phyloP scores from a whole-genome alignment of 2,329 filamentous ascomycete genomes.

The Neocucurbitaria cava region DNA sequence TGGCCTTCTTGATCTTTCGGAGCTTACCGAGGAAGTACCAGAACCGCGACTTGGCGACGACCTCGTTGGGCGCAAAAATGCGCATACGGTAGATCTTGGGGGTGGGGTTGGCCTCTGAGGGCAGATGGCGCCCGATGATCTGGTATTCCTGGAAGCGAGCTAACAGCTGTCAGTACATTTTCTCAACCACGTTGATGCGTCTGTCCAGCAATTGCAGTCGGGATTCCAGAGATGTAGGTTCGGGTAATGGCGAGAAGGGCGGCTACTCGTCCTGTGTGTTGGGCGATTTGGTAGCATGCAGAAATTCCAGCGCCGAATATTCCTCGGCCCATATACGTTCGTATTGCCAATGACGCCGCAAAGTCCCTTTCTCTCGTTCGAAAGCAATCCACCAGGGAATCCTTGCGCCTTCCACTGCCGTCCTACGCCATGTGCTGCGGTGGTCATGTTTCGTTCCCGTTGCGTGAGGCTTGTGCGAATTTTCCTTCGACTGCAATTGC shows the following conservation, averaged over 20 bases:
- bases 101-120: constrained; percentile 94
- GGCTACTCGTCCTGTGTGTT: background rate
- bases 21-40: constrained; percentile 99
- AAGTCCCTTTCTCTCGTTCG: background rate
- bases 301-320: background rate
- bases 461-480: constrained; percentile 26
- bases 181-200: constrained; percentile 7
- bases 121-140: constrained; percentile 99
- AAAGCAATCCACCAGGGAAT: background rate
- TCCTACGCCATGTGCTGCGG: constrained; percentile 4
- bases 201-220: constrained; percentile 41
- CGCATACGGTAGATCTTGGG: constrained; percentile 99
- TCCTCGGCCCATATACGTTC: background rate
- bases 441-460: constrained; percentile 7
- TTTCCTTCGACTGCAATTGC: constrained; percentile 44
- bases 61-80: constrained; percentile 97
- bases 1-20: constrained; percentile 99
- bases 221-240: background rate
- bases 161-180: constrained; percentile 55
- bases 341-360: background rate
- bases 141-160: constrained; percentile 99
- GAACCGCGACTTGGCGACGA: constrained; percentile 99
- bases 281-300: too few species aligned
- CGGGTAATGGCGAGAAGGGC: background rate
- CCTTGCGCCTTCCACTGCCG: background rate